Percentiles rank a stretch among this genome's conserved stretches.
Conservation (phyloP, 2,329 filamentous ascomycete species). For the Coniella vitis region DNA sequence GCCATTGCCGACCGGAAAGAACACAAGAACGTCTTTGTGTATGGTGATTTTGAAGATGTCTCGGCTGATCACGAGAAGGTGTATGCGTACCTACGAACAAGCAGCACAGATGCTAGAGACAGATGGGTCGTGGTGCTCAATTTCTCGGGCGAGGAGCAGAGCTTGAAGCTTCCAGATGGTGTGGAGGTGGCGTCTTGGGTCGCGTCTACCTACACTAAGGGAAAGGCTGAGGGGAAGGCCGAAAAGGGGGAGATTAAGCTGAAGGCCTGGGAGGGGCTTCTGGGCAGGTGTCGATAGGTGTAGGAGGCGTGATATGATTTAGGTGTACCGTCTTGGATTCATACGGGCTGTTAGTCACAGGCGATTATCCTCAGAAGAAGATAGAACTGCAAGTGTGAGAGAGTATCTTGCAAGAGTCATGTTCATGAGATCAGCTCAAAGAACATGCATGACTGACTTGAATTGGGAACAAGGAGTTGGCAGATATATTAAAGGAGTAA, state of each 20-base stretch:
- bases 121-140: constrained; percentile 26
- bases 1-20: constrained; percentile 55
- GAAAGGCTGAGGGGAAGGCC: constrained; percentile 19
- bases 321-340: too few relatives aligned
- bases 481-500: too few relatives aligned
- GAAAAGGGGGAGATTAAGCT: constrained; percentile 16
- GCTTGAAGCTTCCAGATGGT: constrained; percentile 20
- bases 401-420: too few relatives aligned
- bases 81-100: constrained; percentile 21
- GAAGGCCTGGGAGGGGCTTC: constrained; percentile 24
- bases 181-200: constrained; percentile 21
- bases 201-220: constrained; percentile 20
- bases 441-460: too few relatives aligned
- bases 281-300: constrained; percentile 15
- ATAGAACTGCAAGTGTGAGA: too few relatives aligned
- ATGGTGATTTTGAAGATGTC: constrained; percentile 45
- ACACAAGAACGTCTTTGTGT: constrained; percentile 57
- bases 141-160: constrained; percentile 22
- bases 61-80: constrained; percentile 13
- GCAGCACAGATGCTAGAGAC: constrained; percentile 16
- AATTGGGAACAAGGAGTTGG: too few relatives aligned
- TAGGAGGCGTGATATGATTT: not conserved
- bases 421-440: too few relatives aligned
- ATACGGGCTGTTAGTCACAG: too few relatives aligned
- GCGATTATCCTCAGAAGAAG: too few relatives aligned